Percentiles rank a stretch among this genome's conserved stretches.
Evolutionary conservation across 176 grass and related monocot genomes (phyloP).

Genomic region (Aechmea fasciata): DNA sequence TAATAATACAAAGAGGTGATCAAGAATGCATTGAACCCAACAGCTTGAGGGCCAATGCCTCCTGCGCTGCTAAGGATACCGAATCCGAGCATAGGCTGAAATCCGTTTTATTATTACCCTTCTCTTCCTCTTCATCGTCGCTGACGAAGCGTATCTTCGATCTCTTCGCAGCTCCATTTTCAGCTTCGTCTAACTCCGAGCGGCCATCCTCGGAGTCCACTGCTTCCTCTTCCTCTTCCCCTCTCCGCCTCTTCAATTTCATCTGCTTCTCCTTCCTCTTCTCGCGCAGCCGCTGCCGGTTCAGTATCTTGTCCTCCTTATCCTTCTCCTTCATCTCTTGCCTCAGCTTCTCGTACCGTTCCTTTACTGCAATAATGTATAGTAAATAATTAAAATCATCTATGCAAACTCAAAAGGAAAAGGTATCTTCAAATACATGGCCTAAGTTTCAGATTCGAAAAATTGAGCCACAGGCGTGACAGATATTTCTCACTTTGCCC

Average conservation of each 20-base stretch:
- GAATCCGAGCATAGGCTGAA: not conserved
- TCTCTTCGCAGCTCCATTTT: conserved; percentile 20
- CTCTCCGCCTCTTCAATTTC: conserved; percentile 68
- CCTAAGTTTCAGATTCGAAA: too few relatives aligned
- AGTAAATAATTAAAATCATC: not conserved
- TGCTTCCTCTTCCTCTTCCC: conserved; percentile 30
- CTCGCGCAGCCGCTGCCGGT: conserved; percentile 48
- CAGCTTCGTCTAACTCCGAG: conserved; percentile 38
- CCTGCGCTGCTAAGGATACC: conserved; percentile 48
- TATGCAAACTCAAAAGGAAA: too few relatives aligned
- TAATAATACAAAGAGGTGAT: not conserved
- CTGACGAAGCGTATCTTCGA: conserved; percentile 54
- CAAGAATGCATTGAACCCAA: conserved; percentile 65
- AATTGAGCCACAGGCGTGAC: too few relatives aligned
- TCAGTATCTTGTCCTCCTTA: conserved; percentile 80
- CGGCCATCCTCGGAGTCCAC: conserved; percentile 15
- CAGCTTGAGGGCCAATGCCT: conserved; percentile 71
- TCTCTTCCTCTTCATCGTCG: conserved; percentile 25
- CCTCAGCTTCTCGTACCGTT: conserved; percentile 59
- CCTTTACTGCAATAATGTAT: conserved; percentile 35
- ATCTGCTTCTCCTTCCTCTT: conserved; percentile 67
- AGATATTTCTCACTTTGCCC: too few relatives aligned
- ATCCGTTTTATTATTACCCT: not conserved
- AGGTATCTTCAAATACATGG: too few relatives aligned
- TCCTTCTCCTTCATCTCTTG: conserved; percentile 65